Percentiles rank a stretch among this genome's conserved stretches.
These are phyloP conservation scores for Macrolepiota albuminosa DNA, from an alignment of 768 basidiomycete species.

Conservation along the genomic window DNA sequence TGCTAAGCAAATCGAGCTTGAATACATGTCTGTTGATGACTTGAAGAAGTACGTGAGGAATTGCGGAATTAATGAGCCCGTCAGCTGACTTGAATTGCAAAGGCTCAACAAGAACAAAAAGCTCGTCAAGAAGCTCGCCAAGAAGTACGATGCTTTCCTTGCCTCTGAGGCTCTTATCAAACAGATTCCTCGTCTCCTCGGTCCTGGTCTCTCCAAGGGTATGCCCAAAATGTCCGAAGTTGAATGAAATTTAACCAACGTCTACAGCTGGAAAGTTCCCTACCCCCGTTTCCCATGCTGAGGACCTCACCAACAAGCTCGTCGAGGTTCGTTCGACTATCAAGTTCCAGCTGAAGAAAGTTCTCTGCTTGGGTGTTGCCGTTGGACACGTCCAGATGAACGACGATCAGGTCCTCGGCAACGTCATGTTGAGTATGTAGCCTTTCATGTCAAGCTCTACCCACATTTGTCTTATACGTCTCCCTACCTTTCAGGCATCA, in stretches of 20 bases:
- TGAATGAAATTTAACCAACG: not conserved
- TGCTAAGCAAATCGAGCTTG: slow-evolving; percentile 95
- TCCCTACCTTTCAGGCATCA: slow-evolving; percentile 70
- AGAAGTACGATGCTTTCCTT: slow-evolving; percentile 99
- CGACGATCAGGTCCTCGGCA: slow-evolving; percentile 93
- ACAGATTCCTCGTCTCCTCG: slow-evolving; percentile 99
- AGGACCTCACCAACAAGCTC: slow-evolving; percentile 88
- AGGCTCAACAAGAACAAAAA: slow-evolving; percentile 99
- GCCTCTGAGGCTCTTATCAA: slow-evolving; percentile 97
- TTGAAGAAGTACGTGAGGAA: slow-evolving; percentile 82
- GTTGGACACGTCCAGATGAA: slow-evolving; percentile 97
- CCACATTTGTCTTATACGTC: not conserved
- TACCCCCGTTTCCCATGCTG: slow-evolving; percentile 88
- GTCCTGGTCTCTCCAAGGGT: slow-evolving; percentile 99
- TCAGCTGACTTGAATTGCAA: not conserved
- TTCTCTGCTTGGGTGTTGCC: slow-evolving; percentile 97
- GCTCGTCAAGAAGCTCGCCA: slow-evolving; percentile 99
- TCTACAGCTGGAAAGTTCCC: slow-evolving; percentile 93
- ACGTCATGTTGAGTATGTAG: slow-evolving; percentile 91
- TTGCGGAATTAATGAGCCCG: not conserved
- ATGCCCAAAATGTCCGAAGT: slow-evolving; percentile 13
- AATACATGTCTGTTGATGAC: slow-evolving; percentile 99
- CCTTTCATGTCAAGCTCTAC: not conserved
- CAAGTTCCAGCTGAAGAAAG: slow-evolving; percentile 99
- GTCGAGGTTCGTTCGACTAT: slow-evolving; percentile 97